phyloP scores from a whole-genome alignment of 192 early-diverging fungal genomes.

The Backusella sp. region DNA sequence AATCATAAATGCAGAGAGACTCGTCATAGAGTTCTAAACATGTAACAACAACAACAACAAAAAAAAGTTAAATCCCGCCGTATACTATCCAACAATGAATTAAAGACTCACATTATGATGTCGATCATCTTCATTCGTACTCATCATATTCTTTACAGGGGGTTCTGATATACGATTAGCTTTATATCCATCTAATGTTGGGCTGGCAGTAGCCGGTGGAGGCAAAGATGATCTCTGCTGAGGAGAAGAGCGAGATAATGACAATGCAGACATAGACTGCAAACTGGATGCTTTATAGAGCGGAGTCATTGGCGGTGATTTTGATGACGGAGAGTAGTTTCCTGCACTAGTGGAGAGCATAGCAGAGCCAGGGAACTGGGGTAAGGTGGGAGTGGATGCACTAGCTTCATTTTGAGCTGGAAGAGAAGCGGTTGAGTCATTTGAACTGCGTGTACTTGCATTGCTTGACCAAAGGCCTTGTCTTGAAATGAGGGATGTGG shows the following conservation, averaged over 20 bases:
- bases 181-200: background rate
- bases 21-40: conserved; percentile 1
- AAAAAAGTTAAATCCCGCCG: background rate
- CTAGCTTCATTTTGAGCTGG: background rate
- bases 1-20: conserved; percentile 24
- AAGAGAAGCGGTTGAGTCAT: conserved; percentile 18
- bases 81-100: background rate
- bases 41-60: background rate
- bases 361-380: conserved; percentile 24
- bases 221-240: conserved; percentile 2
- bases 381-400: conserved; percentile 1
- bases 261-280: background rate
- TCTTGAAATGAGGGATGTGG: conserved; percentile 12
- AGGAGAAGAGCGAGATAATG: background rate
- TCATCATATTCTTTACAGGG: background rate
- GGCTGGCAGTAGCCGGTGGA: background rate
- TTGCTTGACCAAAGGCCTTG: conserved; percentile 17
- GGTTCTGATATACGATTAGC: conserved; percentile 13
- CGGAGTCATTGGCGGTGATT: conserved; percentile 6
- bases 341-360: conserved; percentile 12
- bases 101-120: background rate
- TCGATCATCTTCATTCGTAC: background rate
- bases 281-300: background rate
- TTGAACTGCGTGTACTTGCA: conserved; percentile 19
- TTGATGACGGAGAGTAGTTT: conserved; percentile 1